Evolutionary conservation across 345 rosid genomes (phyloP), one percentile per base, ranked within the genome.

Genomic region (Melaleuca quinquenervia): DNA sequence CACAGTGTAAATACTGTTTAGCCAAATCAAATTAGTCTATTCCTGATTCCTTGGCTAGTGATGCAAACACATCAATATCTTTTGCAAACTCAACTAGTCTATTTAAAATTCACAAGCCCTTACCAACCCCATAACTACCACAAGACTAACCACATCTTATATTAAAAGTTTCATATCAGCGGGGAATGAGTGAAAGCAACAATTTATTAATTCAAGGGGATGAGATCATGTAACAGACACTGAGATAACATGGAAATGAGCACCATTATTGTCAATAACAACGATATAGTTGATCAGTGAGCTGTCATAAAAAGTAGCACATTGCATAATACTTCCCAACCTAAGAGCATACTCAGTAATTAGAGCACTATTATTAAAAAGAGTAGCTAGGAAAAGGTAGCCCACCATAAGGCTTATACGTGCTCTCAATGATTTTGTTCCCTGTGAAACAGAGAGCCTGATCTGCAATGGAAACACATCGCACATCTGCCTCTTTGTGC

Each of bases 401-500:
- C 76, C 50, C n/a, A 94, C 96, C 93, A 86, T 90, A 89, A 82
- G 88, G 90, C 88, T 87, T 84, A 94, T 93, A 86, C 88, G 91
- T 60, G 92, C 94, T 86, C 89, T 86, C 89, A 94, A 88, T 5
- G 89, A 89, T 84, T 91, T 91, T 84, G 88, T 83, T 87, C 88
- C 94, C 60, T 85, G 83, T 21, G 85, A 84, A 87, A 89, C 88
- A 87, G 95, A 93, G 75, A 94, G 93, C 89, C 93, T 85, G 82
- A 94, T 91, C 84, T 88, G 90, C 86, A 94, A 89, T 48, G 95
- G 92, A 89, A 93, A 93, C 78, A 93, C 91, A 58, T 93, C 95
- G 7, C 88, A 91, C 85, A 92, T 84, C 84, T 88, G 87, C 85
- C 90, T 90, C 56, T 89, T 91, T 18, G 83, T 84, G 86, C 86